phyloP scores from a whole-genome alignment of 768 basidiomycete species.

The Lentinula aciculospora region DNA sequence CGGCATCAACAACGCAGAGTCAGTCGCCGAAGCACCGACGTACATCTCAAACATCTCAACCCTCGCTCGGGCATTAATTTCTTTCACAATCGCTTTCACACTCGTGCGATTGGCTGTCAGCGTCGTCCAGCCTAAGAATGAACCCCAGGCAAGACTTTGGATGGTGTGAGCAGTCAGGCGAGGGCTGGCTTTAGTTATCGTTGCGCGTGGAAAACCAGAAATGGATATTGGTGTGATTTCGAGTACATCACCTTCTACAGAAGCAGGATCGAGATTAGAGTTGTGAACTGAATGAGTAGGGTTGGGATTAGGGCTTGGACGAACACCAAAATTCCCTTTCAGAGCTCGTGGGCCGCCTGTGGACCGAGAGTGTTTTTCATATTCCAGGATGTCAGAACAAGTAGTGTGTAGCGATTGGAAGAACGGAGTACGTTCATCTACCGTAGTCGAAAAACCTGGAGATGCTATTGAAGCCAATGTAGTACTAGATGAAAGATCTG shows the following conservation, averaged over 20 bases:
- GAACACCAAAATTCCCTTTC: neutral
- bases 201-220: slow-evolving; percentile 39
- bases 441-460: neutral
- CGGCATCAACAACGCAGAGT: too few species aligned
- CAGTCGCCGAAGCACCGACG: neutral
- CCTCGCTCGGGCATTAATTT: slow-evolving; percentile 41
- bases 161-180: slow-evolving; percentile 75
- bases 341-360: neutral
- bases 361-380: slow-evolving; percentile 22
- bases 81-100: slow-evolving; percentile 66
- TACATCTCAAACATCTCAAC: slow-evolving; percentile 16
- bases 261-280: neutral
- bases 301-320: neutral
- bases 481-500: neutral
- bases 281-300: neutral
- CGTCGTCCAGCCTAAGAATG: slow-evolving; percentile 73
- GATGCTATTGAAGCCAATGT: neutral
- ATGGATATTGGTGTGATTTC: neutral
- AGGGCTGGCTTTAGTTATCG: slow-evolving; percentile 48
- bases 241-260: neutral
- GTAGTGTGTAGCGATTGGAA: slow-evolving; percentile 43
- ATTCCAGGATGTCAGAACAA: slow-evolving; percentile 49
- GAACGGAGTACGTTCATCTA: slow-evolving; percentile 26
- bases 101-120: slow-evolving; percentile 81
- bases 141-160: slow-evolving; percentile 66